Conservation (phyloP, 768 basidiomycete species). For the Pholiota molesta region DNA sequence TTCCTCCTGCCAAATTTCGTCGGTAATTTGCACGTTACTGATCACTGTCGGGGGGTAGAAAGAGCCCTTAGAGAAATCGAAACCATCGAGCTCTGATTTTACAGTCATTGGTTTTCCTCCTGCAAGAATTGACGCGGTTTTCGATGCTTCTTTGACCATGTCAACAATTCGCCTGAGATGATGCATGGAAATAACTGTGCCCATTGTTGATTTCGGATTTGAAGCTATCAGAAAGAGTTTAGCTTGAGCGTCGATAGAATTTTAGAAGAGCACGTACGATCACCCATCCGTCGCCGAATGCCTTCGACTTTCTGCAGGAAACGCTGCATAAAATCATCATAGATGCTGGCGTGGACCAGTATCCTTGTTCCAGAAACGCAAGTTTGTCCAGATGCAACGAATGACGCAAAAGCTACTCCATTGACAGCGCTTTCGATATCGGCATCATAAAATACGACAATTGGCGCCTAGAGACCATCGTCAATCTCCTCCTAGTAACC, state of each 20-base stretch:
- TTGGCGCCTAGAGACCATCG: constrained; percentile 59
- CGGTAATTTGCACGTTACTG: constrained; percentile 52
- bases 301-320: constrained; percentile 66
- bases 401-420: constrained; percentile 81
- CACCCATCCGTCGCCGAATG: constrained; percentile 73
- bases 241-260: background rate
- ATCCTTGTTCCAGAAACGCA: constrained; percentile 90
- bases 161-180: constrained; percentile 68
- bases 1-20: constrained; percentile 81
- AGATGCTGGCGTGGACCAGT: constrained; percentile 70
- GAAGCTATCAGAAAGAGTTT: constrained; percentile 47
- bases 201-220: constrained; percentile 76
- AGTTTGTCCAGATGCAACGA: constrained; percentile 88
- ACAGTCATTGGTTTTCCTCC: constrained; percentile 73
- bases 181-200: constrained; percentile 69
- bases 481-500: background rate
- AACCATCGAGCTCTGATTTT: constrained; percentile 65
- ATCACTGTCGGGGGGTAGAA: constrained; percentile 87
- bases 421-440: constrained; percentile 77
- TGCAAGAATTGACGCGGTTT: constrained; percentile 49
- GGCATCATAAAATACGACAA: constrained; percentile 79
- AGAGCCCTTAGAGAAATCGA: constrained; percentile 68
- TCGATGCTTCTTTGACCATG: constrained; percentile 47
- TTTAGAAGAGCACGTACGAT: constrained; percentile 53
- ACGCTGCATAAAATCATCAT: constrained; percentile 63